Conservation (phyloP, 495 filamentous ascomycete species). For the Hapsidospora chrysogenum region DNA sequence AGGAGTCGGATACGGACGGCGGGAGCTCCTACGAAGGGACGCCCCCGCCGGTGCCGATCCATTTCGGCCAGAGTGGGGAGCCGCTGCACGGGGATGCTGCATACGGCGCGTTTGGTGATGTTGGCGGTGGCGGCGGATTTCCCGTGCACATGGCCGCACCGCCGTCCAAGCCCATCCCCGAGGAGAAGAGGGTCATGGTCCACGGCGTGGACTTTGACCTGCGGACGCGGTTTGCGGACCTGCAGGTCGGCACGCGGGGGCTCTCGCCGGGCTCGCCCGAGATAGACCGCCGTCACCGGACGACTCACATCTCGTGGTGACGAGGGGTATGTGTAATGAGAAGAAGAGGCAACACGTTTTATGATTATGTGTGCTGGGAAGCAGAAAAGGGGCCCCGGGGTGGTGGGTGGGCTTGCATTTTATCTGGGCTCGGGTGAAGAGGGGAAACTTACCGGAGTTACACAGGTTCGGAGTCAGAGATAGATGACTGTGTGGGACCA, state of each 20-base stretch:
- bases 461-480: too few relatives aligned
- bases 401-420: too few relatives aligned
- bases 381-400: too few relatives aligned
- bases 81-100: neutral
- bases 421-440: too few relatives aligned
- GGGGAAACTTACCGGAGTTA: too few relatives aligned
- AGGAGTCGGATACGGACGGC: constrained; percentile 37
- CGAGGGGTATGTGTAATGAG: neutral
- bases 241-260: constrained; percentile 33
- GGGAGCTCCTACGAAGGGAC: too few relatives aligned
- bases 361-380: too few relatives aligned
- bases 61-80: constrained; percentile 2
- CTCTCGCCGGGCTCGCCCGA: constrained; percentile 21
- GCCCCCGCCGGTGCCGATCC: neutral
- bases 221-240: constrained; percentile 24
- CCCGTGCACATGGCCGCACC: constrained; percentile 2
- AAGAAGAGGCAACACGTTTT: too few relatives aligned
- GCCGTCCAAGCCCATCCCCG: constrained; percentile 12
- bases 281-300: constrained; percentile 22
- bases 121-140: neutral
- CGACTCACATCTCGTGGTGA: constrained; percentile 28
- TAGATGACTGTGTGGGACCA: too few relatives aligned
- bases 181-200: constrained; percentile 36
- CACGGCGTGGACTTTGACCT: constrained; percentile 35
- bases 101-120: neutral